Conservation (phyloP, 2,329 filamentous ascomycete species). For the Alternaria rosae region DNA sequence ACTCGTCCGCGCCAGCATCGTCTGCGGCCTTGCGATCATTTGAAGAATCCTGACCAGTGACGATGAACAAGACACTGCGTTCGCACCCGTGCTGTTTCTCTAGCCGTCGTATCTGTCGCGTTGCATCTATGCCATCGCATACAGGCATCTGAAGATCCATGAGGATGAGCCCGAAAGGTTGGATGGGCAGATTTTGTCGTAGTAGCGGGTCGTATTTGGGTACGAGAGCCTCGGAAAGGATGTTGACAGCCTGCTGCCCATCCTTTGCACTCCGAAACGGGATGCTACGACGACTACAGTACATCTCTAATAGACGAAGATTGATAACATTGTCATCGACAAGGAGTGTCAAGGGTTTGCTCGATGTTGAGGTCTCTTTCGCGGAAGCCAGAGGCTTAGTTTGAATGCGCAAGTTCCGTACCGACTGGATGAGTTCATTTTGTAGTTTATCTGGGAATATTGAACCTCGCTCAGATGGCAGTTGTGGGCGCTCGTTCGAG, state of each 20-base stretch:
- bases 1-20: slow-evolving; percentile 41
- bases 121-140: slow-evolving; percentile 49
- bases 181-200: background rate
- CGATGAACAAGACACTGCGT: slow-evolving; percentile 41
- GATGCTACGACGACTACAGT: slow-evolving; percentile 53
- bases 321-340: slow-evolving; percentile 59
- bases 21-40: slow-evolving; percentile 33
- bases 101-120: slow-evolving; percentile 41
- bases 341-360: slow-evolving; percentile 45
- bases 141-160: slow-evolving; percentile 55
- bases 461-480: slow-evolving; percentile 1
- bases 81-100: slow-evolving; percentile 37
- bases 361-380: background rate
- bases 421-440: slow-evolving; percentile 17
- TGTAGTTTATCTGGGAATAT: slow-evolving; percentile 15
- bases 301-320: slow-evolving; percentile 56
- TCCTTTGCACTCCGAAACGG: slow-evolving; percentile 51
- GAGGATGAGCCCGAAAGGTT: slow-evolving; percentile 46
- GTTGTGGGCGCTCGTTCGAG: background rate
- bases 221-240: slow-evolving; percentile 29
- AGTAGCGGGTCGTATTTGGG: slow-evolving; percentile 11
- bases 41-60: slow-evolving; percentile 44
- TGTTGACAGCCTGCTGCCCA: slow-evolving; percentile 51
- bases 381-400: background rate
- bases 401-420: slow-evolving; percentile 15